Base-by-base conservation (phyloP, 768 basidiomycete genomes). In the Exsudoporus frostii region DNA sequence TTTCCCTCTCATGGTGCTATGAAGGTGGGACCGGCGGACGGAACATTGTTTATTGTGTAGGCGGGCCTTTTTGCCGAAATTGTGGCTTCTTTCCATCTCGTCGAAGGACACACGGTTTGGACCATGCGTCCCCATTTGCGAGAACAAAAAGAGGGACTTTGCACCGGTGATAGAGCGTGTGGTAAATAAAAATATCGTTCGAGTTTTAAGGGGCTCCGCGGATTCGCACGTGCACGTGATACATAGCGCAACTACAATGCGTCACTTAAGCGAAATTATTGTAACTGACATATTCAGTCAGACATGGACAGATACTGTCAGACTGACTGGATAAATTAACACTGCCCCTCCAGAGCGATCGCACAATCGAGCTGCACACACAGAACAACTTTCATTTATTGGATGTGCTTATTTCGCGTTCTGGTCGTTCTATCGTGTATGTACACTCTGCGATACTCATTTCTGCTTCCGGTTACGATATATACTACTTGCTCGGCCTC, bases 401-500 rank as follows among this genome's bases (percentile, higher is more conserved):
- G 88, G 34, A 92, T 94, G 6, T 82, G 97, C 4, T 6, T 59
- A 89, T 98, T 79, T 96, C 97, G 2, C 87, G 86, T 40, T 95
- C 95, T 65, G 97, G 97, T 17, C 89, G 96, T 19, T 80, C 90
- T 0, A 74, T 99, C 48, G 93, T 86, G 6, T 99, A 98, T n/a
- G n/a, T n/a, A n/a, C n/a, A n/a, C n/a, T 92, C 7, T 98, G 95
- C 70, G 94, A 98, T 59, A 6, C 82, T 95, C 62, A 68, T 98
- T 45, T 82, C 86, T 17, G 92, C 88, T 5, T 83, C 92, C 0
- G 94, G 94, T 14, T 80, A 81, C 48, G 93, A 98, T 59, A 79
- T 98, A 34, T 98, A 88, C 67, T 98, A 88, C 67, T 86, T 96
- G 1, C 83, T 98, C 54, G 98, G 97, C 67, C 84, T 99, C 59